Percentiles rank a stretch among this genome's conserved stretches.
Conservation (phyloP, 495 filamentous ascomycete genomes). For the Clavariopsis aquatica region DNA sequence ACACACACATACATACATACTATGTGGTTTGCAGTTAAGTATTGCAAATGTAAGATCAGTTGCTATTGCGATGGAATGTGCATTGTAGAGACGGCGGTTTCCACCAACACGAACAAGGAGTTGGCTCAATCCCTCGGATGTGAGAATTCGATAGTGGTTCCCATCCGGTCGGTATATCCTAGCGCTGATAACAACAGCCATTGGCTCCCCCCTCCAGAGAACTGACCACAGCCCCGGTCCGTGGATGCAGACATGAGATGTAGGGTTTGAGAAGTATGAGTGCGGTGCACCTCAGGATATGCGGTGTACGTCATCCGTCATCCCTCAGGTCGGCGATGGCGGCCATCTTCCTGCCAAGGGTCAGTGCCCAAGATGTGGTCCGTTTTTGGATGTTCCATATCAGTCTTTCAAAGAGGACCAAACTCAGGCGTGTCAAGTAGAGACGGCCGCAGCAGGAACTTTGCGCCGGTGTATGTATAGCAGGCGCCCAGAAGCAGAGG, state of each 20-base stretch:
- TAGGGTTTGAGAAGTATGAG: constrained; percentile 6
- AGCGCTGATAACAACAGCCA: constrained; percentile 9
- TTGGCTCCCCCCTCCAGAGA: constrained; percentile 1
- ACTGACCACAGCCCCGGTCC: neutral
- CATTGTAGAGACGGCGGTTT: neutral
- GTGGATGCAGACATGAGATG: constrained; percentile 3
- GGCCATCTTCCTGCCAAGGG: too few relatives aligned
- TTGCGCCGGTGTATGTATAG: too few relatives aligned
- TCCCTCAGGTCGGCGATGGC: too few relatives aligned
- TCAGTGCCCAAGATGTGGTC: too few relatives aligned
- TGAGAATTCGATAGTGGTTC: neutral
- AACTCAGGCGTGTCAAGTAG: too few relatives aligned
- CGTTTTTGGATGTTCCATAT: too few relatives aligned
- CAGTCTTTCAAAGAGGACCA: too few relatives aligned
- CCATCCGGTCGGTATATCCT: constrained; percentile 9
- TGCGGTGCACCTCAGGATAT: neutral
- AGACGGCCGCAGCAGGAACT: too few relatives aligned
- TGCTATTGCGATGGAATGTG: neutral
- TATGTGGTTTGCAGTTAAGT: neutral
- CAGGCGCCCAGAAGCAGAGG: neutral
- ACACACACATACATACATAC: neutral
- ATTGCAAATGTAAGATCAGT: neutral
- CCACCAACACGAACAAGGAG: neutral
- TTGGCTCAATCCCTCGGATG: neutral
- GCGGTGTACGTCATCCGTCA: too few relatives aligned